Conservation (phyloP, 345 rosid species). For the Erucastrum elatum region DNA sequence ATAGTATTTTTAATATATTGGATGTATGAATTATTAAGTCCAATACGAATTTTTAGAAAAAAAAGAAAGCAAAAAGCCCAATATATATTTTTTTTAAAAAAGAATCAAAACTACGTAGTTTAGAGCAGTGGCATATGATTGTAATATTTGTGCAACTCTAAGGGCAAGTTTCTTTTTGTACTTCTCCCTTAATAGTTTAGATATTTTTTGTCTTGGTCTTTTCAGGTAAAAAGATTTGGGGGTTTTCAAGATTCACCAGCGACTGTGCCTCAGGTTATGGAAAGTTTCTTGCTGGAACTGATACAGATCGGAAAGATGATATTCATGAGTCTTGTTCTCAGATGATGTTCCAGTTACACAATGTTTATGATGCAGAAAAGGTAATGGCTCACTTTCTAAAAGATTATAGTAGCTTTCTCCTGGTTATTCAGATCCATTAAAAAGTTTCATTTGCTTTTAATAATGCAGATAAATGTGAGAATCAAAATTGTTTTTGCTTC, state of each 20-base stretch:
- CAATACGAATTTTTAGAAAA: too few species aligned
- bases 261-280: constrained; percentile 78
- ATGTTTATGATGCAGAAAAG: constrained; percentile 91
- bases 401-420: background rate
- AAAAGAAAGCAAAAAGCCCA: too few species aligned
- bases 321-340: constrained; percentile 85
- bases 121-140: too few species aligned
- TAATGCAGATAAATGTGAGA: constrained; percentile 75
- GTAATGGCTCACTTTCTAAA: constrained; percentile 33
- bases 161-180: too few species aligned
- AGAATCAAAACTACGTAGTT: too few species aligned
- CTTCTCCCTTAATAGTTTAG: too few species aligned
- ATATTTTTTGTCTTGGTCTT: constrained; percentile 1
- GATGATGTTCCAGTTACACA: constrained; percentile 81
- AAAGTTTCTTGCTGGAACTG: constrained; percentile 64
- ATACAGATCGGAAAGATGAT: constrained; percentile 69
- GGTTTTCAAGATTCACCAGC: constrained; percentile 76
- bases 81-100: too few species aligned
- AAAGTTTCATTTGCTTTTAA: constrained; percentile 2
- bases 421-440: background rate
- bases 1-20: too few species aligned
- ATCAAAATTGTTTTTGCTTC: constrained; percentile 73
- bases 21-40: too few species aligned
- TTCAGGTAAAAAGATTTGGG: constrained; percentile 86
- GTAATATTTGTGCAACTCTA: too few species aligned